Base-by-base conservation (phyloP, 495 filamentous ascomycete species). In the Apiosordaria backusii region DNA sequence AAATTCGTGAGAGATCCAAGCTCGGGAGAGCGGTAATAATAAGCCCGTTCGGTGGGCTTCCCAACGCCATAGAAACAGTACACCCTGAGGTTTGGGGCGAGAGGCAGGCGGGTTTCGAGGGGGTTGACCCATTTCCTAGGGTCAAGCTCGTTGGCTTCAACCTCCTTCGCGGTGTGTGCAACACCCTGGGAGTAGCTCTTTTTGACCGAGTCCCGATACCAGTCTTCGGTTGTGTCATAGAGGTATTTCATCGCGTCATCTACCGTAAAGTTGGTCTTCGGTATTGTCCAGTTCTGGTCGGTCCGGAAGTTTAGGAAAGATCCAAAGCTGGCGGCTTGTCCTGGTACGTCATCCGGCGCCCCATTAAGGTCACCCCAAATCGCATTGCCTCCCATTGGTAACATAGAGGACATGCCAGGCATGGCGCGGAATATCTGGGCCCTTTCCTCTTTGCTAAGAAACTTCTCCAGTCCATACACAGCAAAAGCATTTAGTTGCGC, bases 401-500 rank as follows among this genome's bases (percentile, higher is more conserved):
- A 84, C 93, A 99, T 97, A 64, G 91, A 93, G 19, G 91, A 94
- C 61, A 97, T 92, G 4, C 95, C 95, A 0, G 95, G 96, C 93
- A 98, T 98, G 29, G 92, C 91, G 61, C 96, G 87, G 81, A 99
- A 96, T 35, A 99, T 92, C 74, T 97, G 92, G 6, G 90, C 92
- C 57, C 95, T 86, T 75, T 99, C 95, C 62, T 92, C 86, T 66
- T 89, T 91, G 68, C 87, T 90, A 5, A 99, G 84, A 76, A 99
- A 99, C 71, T 94, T 97, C 77, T 99, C 95, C 1, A 99, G 85
- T 0, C 95, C 96, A 71, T 97, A 99, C 15, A 99, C 93, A 9
- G 95, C 95, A 68, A 98, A 97, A n/a, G 93, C 85, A 74, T 98
- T 99, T 16, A 99, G 85, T 73, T 98, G 95, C 1, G 95, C 95